Evolutionary conservation across 2,329 filamentous ascomycete species (phyloP), one percentile per base, ranked within the genome.

Genomic region (Penicillium sumatraense): DNA sequence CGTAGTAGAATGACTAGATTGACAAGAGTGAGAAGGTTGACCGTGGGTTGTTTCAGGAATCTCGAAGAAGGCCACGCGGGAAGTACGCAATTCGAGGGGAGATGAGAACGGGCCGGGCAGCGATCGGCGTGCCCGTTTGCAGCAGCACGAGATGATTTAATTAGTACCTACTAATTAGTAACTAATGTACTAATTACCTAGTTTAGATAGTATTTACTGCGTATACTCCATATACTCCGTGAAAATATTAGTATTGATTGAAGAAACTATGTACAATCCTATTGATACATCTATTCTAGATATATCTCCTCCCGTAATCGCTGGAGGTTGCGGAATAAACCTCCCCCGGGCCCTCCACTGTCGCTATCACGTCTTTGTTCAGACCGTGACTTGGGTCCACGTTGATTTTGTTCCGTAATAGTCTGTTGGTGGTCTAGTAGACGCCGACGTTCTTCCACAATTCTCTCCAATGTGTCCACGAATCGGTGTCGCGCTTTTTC

Each of bases 401-500:
- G 61, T 54, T 62, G 68, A 40, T 35, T 64, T 47, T 65, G 61
- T 14, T 64, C 62, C 3, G 53, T 46, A 47, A 53, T 50, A 2
- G 57, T 60, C 51, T 50, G 59, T 58, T 72, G 73, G 49, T 68
- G 75, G 42, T 81, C 80, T 36, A 82, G 54, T 1, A 72, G 72
- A 60, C 72, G 81, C 60, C 79, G 77, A 62, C 80, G 79, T 21
- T 97, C 93, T 68, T 97, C 92, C 1, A 96, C 90, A 74, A 91
- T 83, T 78, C 87, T 91, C 29, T 87, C 86, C 65, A 99, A 73
- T 49, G 83, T 83, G 61, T 98, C 93, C 16, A 99, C 87, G 70
- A 97, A 92, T 67, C 86, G 89, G 9, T 78, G 78, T 50, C 95
- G 81, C 5, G 91, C 91, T 75, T 90, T 96, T 72, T 98, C 95